Evolutionary conservation across 495 filamentous ascomycete genomes (phyloP).

Genomic region (Saxophila tyrrhenica): DNA sequence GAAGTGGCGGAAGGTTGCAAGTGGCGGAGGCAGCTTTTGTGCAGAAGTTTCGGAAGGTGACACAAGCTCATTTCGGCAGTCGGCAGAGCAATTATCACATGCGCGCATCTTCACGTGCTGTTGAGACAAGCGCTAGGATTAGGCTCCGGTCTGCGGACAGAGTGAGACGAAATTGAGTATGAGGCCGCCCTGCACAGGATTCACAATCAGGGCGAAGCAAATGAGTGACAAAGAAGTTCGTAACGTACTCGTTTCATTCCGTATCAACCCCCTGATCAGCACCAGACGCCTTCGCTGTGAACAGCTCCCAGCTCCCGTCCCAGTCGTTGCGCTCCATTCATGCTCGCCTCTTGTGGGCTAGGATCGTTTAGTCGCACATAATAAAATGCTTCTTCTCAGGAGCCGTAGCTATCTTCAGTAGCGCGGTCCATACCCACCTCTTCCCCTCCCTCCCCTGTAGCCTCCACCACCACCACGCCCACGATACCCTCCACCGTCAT

Average conservation of each 20-base stretch:
- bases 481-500: constrained; percentile 20
- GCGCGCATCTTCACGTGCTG: background rate
- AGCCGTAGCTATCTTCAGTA: constrained; percentile 1
- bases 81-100: background rate
- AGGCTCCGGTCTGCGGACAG: too few relatives aligned
- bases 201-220: background rate
- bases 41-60: background rate
- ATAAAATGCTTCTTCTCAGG: background rate
- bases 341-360: too few relatives aligned
- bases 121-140: too few relatives aligned
- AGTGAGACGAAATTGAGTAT: too few relatives aligned
- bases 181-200: too few relatives aligned
- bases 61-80: background rate
- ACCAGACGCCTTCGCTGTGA: background rate
- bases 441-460: background rate
- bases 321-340: too few relatives aligned
- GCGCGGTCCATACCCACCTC: constrained; percentile 6
- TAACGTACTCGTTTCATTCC: background rate
- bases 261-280: background rate
- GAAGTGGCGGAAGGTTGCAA: too few relatives aligned
- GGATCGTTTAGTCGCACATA: too few relatives aligned
- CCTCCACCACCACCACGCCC: constrained; percentile 9
- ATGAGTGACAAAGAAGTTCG: background rate
- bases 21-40: too few relatives aligned
- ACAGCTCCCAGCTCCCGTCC: too few relatives aligned